These are phyloP conservation scores for Adansonia digitata DNA, from an alignment of 345 rosid genomes.

Conservation along the genomic window DNA sequence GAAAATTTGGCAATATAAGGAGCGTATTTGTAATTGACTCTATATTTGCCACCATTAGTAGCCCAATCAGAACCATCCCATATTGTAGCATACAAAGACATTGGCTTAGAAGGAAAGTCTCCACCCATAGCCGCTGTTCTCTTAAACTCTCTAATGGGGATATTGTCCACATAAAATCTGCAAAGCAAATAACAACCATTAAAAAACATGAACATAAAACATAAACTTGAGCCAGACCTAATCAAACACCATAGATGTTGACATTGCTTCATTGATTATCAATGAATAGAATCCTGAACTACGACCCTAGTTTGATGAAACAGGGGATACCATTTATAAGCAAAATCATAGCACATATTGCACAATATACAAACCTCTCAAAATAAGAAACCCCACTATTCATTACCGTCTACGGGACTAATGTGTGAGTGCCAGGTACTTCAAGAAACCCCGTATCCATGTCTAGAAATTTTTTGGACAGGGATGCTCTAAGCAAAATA, in stretches of 20 bases:
- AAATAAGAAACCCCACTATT: slow-evolving; percentile 14
- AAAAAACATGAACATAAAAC: background rate
- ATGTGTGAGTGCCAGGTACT: too few species aligned
- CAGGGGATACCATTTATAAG: slow-evolving; percentile 10
- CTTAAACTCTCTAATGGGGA: slow-evolving; percentile 75
- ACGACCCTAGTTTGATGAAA: too few species aligned
- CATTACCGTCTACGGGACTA: too few species aligned
- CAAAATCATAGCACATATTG: slow-evolving; percentile 20
- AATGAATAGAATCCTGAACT: too few species aligned
- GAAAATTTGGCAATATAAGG: slow-evolving; percentile 68
- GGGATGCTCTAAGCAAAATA: too few species aligned
- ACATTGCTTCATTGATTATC: too few species aligned
- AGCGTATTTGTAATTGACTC: slow-evolving; percentile 90
- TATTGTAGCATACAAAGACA: slow-evolving; percentile 90
- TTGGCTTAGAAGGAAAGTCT: slow-evolving; percentile 88
- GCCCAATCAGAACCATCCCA: slow-evolving; percentile 99
- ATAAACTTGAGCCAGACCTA: too few species aligned
- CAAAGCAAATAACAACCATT: slow-evolving; percentile 2
- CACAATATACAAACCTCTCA: slow-evolving; percentile 10
- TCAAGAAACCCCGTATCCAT: too few species aligned
- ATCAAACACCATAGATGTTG: too few species aligned
- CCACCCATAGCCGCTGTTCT: slow-evolving; percentile 74
- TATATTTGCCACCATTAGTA: slow-evolving; percentile 89
- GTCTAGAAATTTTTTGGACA: too few species aligned
- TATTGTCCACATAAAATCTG: slow-evolving; percentile 76